These are phyloP conservation scores for Trichoderma endophyticum DNA, from an alignment of 2,329 filamentous ascomycete genomes.

Conservation along the genomic window DNA sequence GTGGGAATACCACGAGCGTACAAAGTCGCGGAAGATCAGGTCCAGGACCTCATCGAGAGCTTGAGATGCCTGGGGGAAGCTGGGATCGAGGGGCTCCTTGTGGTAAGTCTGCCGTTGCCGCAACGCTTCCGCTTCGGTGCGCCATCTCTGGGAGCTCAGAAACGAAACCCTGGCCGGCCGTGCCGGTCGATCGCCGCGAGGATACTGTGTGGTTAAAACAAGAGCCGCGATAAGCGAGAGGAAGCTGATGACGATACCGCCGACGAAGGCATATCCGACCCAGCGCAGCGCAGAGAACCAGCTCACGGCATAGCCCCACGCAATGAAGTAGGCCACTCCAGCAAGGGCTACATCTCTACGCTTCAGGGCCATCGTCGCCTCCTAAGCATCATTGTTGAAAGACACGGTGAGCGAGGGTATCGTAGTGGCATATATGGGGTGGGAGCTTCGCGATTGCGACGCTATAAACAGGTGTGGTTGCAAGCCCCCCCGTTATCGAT, in stretches of 20 bases:
- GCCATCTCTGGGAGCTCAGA: conserved; percentile 62
- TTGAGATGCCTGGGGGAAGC: conserved; percentile 73
- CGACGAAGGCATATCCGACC: conserved; percentile 77
- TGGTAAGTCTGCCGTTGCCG: conserved; percentile 65
- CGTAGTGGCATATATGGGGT: background rate
- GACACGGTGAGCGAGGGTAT: background rate
- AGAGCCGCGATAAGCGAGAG: conserved; percentile 56
- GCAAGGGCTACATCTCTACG: conserved; percentile 69
- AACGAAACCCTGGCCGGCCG: conserved; percentile 55
- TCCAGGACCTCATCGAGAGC: conserved; percentile 77
- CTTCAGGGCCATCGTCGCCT: conserved; percentile 62
- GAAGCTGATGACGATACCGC: conserved; percentile 59
- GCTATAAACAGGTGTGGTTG: conserved; percentile 3
- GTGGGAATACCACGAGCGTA: conserved; percentile 81
- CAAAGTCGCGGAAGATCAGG: conserved; percentile 76
- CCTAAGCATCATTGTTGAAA: conserved; percentile 32
- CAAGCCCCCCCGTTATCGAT: conserved; percentile 7
- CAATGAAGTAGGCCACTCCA: conserved; percentile 69
- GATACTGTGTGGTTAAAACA: conserved; percentile 48
- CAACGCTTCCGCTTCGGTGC: conserved; percentile 64
- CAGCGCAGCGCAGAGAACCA: conserved; percentile 82
- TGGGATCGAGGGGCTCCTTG: conserved; percentile 67
- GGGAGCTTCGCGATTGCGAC: conserved; percentile 14
- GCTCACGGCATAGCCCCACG: conserved; percentile 82
- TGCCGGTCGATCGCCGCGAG: conserved; percentile 35